phyloP scores from a whole-genome alignment of 2,329 filamentous ascomycete genomes.

The Lasiodiplodia citricola region DNA sequence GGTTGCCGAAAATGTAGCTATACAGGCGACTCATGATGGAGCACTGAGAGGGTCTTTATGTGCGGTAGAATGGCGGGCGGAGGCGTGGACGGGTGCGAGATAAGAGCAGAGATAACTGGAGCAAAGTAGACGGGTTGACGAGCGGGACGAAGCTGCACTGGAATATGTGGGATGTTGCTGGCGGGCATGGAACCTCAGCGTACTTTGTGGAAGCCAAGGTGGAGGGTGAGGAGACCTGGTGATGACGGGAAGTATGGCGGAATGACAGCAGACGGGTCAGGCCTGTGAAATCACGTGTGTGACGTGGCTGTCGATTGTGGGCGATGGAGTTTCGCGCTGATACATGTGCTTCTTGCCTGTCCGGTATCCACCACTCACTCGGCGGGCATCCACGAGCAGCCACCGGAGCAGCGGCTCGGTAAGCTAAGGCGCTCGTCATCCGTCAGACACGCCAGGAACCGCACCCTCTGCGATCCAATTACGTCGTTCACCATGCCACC shows the following conservation, averaged over 20 bases:
- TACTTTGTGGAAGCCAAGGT: not conserved
- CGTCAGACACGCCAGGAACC: slow-evolving; percentile 1
- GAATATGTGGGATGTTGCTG: not conserved
- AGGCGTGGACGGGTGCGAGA: not conserved
- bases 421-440: not conserved
- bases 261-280: not conserved
- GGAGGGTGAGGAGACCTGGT: not conserved
- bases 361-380: slow-evolving; percentile 6
- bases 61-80: not conserved
- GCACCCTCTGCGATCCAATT: not conserved
- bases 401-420: slow-evolving; percentile 16
- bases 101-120: not conserved
- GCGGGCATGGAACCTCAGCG: not conserved
- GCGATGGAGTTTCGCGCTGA: not conserved
- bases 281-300: slow-evolving; percentile 20
- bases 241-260: slow-evolving; percentile 1
- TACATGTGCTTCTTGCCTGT: slow-evolving; percentile 19
- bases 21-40: slow-evolving; percentile 20
- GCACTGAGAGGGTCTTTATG: not conserved
- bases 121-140: not conserved
- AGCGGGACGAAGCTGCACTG: not conserved
- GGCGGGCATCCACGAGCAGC: not conserved
- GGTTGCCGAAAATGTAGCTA: slow-evolving; percentile 21
- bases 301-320: slow-evolving; percentile 19
- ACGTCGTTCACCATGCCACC: not conserved